A percentile compares a stretch with the other conserved stretches of the same genome.
These are phyloP conservation scores for Chrysochromulina tobinii DNA, from an alignment of 78 protist genomes.

Conservation along the genomic window DNA sequence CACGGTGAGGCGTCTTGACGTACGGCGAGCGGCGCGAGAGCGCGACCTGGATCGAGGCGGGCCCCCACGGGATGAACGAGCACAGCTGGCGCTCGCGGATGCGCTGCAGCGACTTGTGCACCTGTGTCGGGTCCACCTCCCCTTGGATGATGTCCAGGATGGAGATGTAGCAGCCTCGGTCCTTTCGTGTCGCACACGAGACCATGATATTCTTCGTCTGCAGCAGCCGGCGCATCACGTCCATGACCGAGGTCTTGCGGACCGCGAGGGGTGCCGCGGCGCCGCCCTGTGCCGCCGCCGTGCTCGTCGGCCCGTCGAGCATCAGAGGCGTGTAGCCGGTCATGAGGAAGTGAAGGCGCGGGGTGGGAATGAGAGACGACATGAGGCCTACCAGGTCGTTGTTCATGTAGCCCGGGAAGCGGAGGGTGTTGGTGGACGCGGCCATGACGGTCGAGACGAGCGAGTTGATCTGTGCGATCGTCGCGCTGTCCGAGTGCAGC, in stretches of 20 bases:
- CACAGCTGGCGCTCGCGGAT: conserved; percentile 90
- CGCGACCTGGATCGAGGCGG: conserved; percentile 93
- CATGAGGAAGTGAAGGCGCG: conserved; percentile 99
- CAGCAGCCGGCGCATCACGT: conserved; percentile 95
- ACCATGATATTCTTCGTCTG: conserved; percentile 96
- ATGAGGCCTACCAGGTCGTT: conserved; percentile 95
- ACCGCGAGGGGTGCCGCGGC: conserved; percentile 46
- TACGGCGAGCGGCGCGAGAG: conserved; percentile 86
- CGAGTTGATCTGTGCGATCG: conserved; percentile 39
- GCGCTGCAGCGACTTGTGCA: conserved; percentile 95
- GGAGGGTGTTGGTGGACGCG: conserved; percentile 94
- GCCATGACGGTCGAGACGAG: conserved; percentile 96
- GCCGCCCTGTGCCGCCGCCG: conserved; percentile 48
- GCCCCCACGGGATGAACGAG: conserved; percentile 99
- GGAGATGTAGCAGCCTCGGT: conserved; percentile 90
- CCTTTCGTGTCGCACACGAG: conserved; percentile 62
- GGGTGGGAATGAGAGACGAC: conserved; percentile 98
- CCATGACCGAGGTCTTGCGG: conserved; percentile 97
- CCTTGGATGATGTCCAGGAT: conserved; percentile 98
- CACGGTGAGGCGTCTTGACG: conserved; percentile 84
- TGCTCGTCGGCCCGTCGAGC: background rate
- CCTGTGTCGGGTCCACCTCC: conserved; percentile 97
- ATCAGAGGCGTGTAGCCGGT: conserved; percentile 66
- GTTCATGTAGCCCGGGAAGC: conserved; percentile 92
- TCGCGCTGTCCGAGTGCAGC: conserved; percentile 81